Evolutionary conservation across 768 basidiomycete genomes (phyloP), one percentile per base, ranked within the genome.

Genomic region (Galerina marginata): DNA sequence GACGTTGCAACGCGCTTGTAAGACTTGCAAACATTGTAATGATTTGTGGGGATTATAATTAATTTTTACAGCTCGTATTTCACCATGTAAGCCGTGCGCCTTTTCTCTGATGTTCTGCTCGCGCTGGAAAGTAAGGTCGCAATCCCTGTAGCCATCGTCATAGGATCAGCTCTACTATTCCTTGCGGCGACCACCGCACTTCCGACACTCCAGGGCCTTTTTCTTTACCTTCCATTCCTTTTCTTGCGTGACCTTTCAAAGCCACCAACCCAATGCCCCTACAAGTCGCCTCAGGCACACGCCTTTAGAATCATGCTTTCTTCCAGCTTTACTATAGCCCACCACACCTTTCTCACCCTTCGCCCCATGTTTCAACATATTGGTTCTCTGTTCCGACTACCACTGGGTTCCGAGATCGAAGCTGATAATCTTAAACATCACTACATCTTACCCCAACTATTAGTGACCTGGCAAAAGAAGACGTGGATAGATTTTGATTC

Each of bases 181-280:
- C 53, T 71, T n/a, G 16, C 65, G n/a, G 26, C 62, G 3, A 73
- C 72, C 2, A 69, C 71, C 2, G 38, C 69, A 14, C 58, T 71
- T 36, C 74, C 74, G 2, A 47, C 61, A 6, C 44, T 69, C 29
- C 70, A 74, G 37, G 39, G 43, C 12, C 54, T 62, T 33, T 29
- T 58, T 9, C 26, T 54, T 11, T 47, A 43, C 1, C 43, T 62
- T 48, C 51, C 49, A 6, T 51, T 23, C 29, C 16, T 59, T 6
- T 52, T 55, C 14, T 48, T 58, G 25, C 53, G 54, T 25, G 58
- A 58, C 26, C 38, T 36, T 12, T 50, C 51, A n/a, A 36, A 20
- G 20, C 20, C 61, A 45, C 61, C 61, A 4, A 36, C 61, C 3
- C 61, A 57, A 38, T 62, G 61, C 44, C 61, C 61, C 1, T 62